phyloP scores from a whole-genome alignment of 805 yeast species.

The Candida boidinii region DNA sequence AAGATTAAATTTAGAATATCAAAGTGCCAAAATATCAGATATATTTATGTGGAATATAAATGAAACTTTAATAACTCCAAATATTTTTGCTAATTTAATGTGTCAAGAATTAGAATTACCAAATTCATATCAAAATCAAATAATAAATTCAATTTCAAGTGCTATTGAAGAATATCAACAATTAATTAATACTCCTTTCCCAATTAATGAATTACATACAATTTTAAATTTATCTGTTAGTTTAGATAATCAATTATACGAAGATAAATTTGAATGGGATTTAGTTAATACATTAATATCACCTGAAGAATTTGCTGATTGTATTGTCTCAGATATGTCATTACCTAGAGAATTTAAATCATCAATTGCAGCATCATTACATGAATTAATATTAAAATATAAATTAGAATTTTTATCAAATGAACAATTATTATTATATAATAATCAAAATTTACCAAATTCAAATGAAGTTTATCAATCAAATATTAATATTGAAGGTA shows the following conservation, averaged over 20 bases:
- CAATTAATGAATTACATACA: slow-evolving; percentile 56
- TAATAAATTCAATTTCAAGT: slow-evolving; percentile 63
- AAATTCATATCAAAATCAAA: slow-evolving; percentile 47
- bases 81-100: slow-evolving; percentile 63
- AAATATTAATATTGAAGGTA: slow-evolving; percentile 7
- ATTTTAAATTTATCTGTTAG: slow-evolving; percentile 76
- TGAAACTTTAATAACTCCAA: slow-evolving; percentile 62
- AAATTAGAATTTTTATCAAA: slow-evolving; percentile 75
- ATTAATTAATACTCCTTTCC: slow-evolving; percentile 56
- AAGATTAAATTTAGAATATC: slow-evolving; percentile 51
- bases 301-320: slow-evolving; percentile 79
- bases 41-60: slow-evolving; percentile 67
- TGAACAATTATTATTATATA: slow-evolving; percentile 25
- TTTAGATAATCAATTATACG: slow-evolving; percentile 73
- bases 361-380: slow-evolving; percentile 79
- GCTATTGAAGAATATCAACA: slow-evolving; percentile 73
- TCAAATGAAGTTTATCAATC: slow-evolving; percentile 25
- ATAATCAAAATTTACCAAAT: slow-evolving; percentile 26
- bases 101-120: slow-evolving; percentile 83
- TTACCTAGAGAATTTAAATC: slow-evolving; percentile 78
- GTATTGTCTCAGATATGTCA: slow-evolving; percentile 80
- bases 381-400: slow-evolving; percentile 68
- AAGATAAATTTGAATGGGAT: slow-evolving; percentile 95
- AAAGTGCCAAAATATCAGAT: slow-evolving; percentile 47
- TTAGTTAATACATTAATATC: slow-evolving; percentile 43